Evolutionary conservation across 768 basidiomycete species (phyloP).

Genomic region (Macrolepiota fuliginosa): DNA sequence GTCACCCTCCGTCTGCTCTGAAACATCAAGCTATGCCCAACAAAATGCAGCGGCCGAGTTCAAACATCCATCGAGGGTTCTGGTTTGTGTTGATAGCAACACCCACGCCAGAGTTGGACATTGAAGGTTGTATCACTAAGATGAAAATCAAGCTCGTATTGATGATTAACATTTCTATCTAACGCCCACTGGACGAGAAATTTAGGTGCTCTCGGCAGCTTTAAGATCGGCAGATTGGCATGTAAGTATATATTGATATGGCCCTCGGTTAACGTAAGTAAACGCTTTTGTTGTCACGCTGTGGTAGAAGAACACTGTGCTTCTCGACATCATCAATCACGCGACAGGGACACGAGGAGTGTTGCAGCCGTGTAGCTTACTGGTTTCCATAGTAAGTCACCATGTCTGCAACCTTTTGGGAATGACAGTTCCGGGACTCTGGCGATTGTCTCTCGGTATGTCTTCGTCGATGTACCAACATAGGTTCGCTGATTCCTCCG

Average conservation of each 20-base stretch:
- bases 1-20: constrained; percentile 5
- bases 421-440: background rate
- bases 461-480: background rate
- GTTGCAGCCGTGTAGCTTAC: background rate
- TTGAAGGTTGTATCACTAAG: no score
- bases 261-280: background rate
- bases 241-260: background rate
- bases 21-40: background rate
- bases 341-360: background rate
- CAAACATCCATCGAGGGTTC: background rate
- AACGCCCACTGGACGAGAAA: no score
- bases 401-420: background rate
- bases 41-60: background rate
- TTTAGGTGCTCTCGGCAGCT: no score
- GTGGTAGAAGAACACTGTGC: background rate
- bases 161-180: no score
- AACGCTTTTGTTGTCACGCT: background rate
- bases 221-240: background rate
- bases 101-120: background rate
- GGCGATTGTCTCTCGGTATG: no score
- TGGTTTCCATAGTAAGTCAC: background rate
- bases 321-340: background rate
- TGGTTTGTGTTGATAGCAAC: background rate
- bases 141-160: no score
- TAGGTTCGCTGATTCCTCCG: no score